These are phyloP conservation scores for Heimioporus sp. DNA, from an alignment of 768 basidiomycete species.

Conservation along the genomic window DNA sequence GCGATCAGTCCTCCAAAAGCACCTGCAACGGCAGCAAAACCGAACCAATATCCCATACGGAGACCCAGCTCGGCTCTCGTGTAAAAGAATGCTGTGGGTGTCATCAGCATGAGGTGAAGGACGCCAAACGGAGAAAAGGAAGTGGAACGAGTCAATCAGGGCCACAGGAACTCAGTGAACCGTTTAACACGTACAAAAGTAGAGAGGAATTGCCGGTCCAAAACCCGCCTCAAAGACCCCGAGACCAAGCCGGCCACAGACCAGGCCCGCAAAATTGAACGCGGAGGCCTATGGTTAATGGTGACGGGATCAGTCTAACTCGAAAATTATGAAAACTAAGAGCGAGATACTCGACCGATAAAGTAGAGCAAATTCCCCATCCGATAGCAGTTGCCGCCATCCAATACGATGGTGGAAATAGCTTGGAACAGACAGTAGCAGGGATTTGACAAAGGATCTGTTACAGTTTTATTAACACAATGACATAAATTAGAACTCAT, in stretches of 20 bases:
- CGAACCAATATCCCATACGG: slow-evolving; percentile 81
- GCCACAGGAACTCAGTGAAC: not conserved
- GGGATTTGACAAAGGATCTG: slow-evolving; percentile 73
- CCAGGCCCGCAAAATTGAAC: slow-evolving; percentile 57
- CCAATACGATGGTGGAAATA: slow-evolving; percentile 67
- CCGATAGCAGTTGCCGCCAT: slow-evolving; percentile 63
- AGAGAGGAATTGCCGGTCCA: slow-evolving; percentile 73
- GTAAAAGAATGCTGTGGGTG: slow-evolving; percentile 66
- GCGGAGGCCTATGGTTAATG: slow-evolving; percentile 47
- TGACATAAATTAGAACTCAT: not conserved
- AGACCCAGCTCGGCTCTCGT: slow-evolving; percentile 72
- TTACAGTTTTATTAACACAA: not conserved
- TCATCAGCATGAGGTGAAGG: not conserved
- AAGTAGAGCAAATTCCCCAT: slow-evolving; percentile 74
- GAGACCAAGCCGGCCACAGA: slow-evolving; percentile 59
- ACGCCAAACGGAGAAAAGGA: not conserved
- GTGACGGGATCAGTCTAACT: not conserved
- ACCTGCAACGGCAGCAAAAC: slow-evolving; percentile 80
- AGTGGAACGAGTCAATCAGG: not conserved
- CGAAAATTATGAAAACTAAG: not conserved
- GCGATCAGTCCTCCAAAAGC: slow-evolving; percentile 86
- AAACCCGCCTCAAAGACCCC: slow-evolving; percentile 80
- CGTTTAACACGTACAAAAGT: slow-evolving; percentile 56
- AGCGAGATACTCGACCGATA: slow-evolving; percentile 48
- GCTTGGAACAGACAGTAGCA: slow-evolving; percentile 61